These are phyloP conservation scores for Sporothrix humicola DNA, from an alignment of 2,329 filamentous ascomycete genomes.

Conservation along the genomic window DNA sequence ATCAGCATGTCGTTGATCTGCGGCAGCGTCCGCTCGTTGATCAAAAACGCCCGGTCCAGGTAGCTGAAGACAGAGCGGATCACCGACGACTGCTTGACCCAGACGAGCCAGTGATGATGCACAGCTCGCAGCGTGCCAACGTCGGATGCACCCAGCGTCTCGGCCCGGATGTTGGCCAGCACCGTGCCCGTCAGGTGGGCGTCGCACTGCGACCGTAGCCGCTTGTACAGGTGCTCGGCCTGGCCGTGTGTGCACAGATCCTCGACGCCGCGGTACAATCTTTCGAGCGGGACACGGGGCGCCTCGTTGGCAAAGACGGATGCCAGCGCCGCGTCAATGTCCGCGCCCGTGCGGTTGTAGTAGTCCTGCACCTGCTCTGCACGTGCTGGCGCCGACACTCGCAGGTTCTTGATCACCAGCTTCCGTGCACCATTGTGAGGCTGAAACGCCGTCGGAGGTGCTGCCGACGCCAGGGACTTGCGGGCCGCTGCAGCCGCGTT, in stretches of 20 bases:
- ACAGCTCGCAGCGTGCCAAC: slow-evolving; percentile 67
- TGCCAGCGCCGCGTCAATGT: slow-evolving; percentile 74
- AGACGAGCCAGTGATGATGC: slow-evolving; percentile 70
- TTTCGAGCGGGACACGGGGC: slow-evolving; percentile 78
- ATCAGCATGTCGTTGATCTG: slow-evolving; percentile 84
- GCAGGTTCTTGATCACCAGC: slow-evolving; percentile 92
- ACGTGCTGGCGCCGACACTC: slow-evolving; percentile 54
- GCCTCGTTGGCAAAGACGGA: slow-evolving; percentile 72
- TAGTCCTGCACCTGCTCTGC: slow-evolving; percentile 73
- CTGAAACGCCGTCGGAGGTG: slow-evolving; percentile 59
- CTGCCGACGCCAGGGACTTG: slow-evolving; percentile 34
- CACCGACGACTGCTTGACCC: slow-evolving; percentile 78
- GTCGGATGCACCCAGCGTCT: slow-evolving; percentile 58
- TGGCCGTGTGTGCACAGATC: slow-evolving; percentile 83
- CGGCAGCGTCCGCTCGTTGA: slow-evolving; percentile 70
- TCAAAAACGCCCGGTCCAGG: slow-evolving; percentile 85
- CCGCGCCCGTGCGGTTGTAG: slow-evolving; percentile 74
- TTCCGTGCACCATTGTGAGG: slow-evolving; percentile 80
- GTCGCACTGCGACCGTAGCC: slow-evolving; percentile 70
- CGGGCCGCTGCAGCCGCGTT: slow-evolving; percentile 16
- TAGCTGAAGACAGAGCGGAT: slow-evolving; percentile 93
- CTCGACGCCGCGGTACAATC: slow-evolving; percentile 88
- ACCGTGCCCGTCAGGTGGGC: slow-evolving; percentile 69
- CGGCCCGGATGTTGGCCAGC: slow-evolving; percentile 58
- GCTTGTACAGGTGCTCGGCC: slow-evolving; percentile 69